Percentiles rank a stretch among this genome's conserved stretches.
These are phyloP conservation scores for Cladorrhinum sp. DNA, from an alignment of 2,329 filamentous ascomycete species.

Conservation along the genomic window DNA sequence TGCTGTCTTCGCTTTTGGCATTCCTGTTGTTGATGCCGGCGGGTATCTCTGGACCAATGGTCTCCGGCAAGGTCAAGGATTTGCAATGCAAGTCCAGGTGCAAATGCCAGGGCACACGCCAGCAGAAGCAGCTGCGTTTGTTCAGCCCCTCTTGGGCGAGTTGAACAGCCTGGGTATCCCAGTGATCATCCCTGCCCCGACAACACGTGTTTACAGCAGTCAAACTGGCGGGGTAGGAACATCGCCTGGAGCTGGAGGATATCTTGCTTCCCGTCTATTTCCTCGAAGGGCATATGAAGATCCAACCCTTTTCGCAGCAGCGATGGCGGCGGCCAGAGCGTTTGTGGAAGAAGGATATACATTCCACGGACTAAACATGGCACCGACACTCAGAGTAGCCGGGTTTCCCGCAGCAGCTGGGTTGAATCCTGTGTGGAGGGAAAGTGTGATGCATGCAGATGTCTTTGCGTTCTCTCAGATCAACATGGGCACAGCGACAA, in stretches of 20 bases:
- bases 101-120: constrained; percentile 33
- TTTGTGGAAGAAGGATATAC: constrained; percentile 36
- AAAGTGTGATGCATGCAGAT: constrained; percentile 24
- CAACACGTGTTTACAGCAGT: neutral
- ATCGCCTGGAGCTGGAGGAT: constrained; percentile 14
- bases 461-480: constrained; percentile 19
- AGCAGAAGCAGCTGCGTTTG: constrained; percentile 28
- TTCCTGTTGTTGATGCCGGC: constrained; percentile 33
- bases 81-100: constrained; percentile 32
- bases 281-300: constrained; percentile 34
- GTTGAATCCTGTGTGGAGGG: constrained; percentile 23
- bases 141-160: constrained; percentile 34
- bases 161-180: constrained; percentile 32
- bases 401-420: constrained; percentile 21
- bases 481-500: neutral
- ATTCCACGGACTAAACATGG: constrained; percentile 36
- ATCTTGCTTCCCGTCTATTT: constrained; percentile 36
- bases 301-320: constrained; percentile 25
- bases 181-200: constrained; percentile 26
- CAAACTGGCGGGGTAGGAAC: neutral
- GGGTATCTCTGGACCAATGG: constrained; percentile 35
- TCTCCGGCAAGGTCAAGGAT: constrained; percentile 17
- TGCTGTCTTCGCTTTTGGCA: constrained; percentile 34
- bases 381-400: constrained; percentile 24
- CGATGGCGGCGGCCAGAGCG: constrained; percentile 31